A percentile compares a stretch with the other conserved stretches of the same genome.
These are phyloP conservation scores for Allodekkera sacchari DNA, from an alignment of 805 yeast species.

Conservation along the genomic window DNA sequence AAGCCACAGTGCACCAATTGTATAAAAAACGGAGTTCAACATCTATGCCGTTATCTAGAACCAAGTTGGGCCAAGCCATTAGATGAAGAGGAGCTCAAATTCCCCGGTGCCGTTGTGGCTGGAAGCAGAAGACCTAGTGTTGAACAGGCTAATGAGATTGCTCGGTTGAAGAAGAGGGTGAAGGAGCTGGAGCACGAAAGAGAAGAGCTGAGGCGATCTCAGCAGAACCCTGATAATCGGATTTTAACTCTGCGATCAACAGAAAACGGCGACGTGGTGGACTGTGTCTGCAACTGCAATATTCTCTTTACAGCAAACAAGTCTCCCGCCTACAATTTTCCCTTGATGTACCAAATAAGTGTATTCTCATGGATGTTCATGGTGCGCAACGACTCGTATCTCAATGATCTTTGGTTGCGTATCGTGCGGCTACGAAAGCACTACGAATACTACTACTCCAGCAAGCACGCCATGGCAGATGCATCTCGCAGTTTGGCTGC, in stretches of 20 bases:
- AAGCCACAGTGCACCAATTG: constrained; percentile 53
- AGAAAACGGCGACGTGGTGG: constrained; percentile 22
- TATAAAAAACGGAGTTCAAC: constrained; percentile 49
- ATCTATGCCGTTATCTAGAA: constrained; percentile 48
- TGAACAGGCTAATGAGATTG: constrained; percentile 16
- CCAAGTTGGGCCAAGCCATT: constrained; percentile 52
- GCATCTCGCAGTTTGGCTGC: constrained; percentile 23
- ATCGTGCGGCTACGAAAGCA: constrained; percentile 27
- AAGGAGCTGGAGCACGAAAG: constrained; percentile 22
- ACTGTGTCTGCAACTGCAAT: constrained; percentile 26
- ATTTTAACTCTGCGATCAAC: constrained; percentile 6
- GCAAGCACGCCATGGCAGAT: constrained; percentile 22
- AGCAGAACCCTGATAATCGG: neutral
- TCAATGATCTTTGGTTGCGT: constrained; percentile 43
- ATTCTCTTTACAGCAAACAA: constrained; percentile 28
- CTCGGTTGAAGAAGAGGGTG: constrained; percentile 16
- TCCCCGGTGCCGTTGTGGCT: constrained; percentile 14
- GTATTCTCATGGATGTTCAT: constrained; percentile 53
- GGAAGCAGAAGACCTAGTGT: constrained; percentile 5
- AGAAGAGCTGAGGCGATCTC: constrained; percentile 11
- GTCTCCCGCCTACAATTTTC: constrained; percentile 26
- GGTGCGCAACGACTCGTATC: constrained; percentile 50
- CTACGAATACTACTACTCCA: constrained; percentile 27
- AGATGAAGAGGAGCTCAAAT: constrained; percentile 23
- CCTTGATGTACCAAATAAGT: constrained; percentile 31